phyloP scores from a whole-genome alignment of 106 monocot genomes.

The Dendrobium nobile region DNA sequence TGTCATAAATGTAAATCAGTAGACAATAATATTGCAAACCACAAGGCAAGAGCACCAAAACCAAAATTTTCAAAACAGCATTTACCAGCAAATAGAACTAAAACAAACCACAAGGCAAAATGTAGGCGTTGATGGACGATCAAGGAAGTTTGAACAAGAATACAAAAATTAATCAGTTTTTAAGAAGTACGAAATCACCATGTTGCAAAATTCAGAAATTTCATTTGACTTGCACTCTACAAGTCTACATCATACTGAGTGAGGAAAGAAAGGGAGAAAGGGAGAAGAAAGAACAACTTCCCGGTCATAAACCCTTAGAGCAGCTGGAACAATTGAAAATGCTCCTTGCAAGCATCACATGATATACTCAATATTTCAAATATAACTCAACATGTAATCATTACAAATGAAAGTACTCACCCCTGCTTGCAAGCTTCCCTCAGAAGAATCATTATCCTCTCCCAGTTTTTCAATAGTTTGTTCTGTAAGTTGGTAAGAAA shows the following conservation, averaged over 20 bases:
- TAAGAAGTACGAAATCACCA: constrained; percentile 23
- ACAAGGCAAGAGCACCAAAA: not conserved
- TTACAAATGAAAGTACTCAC: constrained; percentile 5
- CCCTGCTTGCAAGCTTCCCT: constrained; percentile 10
- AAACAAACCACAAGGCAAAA: not conserved
- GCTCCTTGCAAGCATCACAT: constrained; percentile 12
- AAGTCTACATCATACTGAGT: constrained; percentile 25
- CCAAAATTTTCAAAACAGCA: not conserved
- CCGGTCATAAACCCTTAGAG: constrained; percentile 1
- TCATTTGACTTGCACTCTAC: constrained; percentile 29
- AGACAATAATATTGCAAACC: not conserved
- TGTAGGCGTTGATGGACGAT: not conserved
- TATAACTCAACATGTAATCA: not conserved
- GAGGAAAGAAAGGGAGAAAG: constrained; percentile 8
- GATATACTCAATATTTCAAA: constrained; percentile 6
- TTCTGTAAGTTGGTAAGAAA: not conserved
- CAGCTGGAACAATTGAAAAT: constrained; percentile 17
- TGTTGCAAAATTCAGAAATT: constrained; percentile 8
- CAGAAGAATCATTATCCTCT: constrained; percentile 22
- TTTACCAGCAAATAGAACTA: not conserved
- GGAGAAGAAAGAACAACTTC: not conserved
- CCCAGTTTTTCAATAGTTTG: not conserved
- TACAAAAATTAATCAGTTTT: not conserved
- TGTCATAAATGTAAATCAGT: not conserved
- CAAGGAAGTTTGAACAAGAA: not conserved